A percentile compares a stretch with the other conserved stretches of the same genome.
Conservation (phyloP, 305 asterid species). For the Andrographis paniculata region DNA sequence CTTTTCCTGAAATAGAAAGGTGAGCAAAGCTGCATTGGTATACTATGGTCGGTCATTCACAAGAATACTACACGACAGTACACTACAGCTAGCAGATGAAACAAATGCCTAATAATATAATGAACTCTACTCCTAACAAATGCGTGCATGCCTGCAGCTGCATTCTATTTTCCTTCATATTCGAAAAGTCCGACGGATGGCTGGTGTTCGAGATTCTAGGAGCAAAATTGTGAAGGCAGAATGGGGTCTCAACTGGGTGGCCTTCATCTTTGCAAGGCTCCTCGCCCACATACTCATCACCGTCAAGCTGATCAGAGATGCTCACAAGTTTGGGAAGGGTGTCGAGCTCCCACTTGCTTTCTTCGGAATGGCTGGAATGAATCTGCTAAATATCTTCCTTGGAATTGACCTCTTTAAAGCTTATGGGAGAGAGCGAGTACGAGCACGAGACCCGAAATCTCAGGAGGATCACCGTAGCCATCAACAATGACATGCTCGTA, state of each 20-base stretch:
- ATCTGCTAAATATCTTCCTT: slow-evolving; percentile 53
- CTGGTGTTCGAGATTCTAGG: slow-evolving; percentile 53
- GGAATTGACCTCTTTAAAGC: slow-evolving; percentile 74
- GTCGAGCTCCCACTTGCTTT: slow-evolving; percentile 85
- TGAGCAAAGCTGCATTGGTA: too few relatives aligned
- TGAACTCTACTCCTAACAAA: too few relatives aligned
- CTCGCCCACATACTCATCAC: slow-evolving; percentile 66
- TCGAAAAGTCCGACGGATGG: slow-evolving; percentile 73
- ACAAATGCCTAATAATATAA: too few relatives aligned
- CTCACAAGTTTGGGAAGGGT: slow-evolving; percentile 64
- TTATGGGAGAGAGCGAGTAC: slow-evolving; percentile 44
- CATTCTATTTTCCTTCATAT: slow-evolving; percentile 70
- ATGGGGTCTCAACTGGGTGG: slow-evolving; percentile 64
- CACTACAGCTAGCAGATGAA: too few relatives aligned
- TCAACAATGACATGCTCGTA: slow-evolving; percentile 27
- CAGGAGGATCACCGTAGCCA: slow-evolving; percentile 22
- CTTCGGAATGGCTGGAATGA: slow-evolving; percentile 88
- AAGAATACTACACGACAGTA: too few relatives aligned
- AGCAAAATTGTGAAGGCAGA: slow-evolving; percentile 58
- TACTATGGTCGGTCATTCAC: too few relatives aligned
- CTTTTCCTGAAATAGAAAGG: too few relatives aligned
- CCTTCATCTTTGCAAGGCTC: slow-evolving; percentile 53
- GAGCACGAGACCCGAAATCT: too few relatives aligned
- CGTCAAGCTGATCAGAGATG: slow-evolving; percentile 60
- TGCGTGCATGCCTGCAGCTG: slow-evolving; percentile 35